A percentile compares a stretch with the other conserved stretches of the same genome.
These are phyloP conservation scores for Croton laevigatus DNA, from an alignment of 441 rosid genomes.

Conservation along the genomic window DNA sequence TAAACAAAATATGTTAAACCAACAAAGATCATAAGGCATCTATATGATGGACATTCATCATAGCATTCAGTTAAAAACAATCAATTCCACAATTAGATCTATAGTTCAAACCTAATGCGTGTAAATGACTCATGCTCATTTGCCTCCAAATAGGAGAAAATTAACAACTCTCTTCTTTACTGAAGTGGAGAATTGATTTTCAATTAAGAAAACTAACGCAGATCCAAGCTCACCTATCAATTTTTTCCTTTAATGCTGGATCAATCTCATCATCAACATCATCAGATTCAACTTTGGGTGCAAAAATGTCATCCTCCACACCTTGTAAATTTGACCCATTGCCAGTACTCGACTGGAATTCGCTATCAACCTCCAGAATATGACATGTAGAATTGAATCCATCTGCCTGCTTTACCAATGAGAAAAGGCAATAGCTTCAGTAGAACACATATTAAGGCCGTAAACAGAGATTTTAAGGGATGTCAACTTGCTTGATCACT, in stretches of 20 bases:
- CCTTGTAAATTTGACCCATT: constrained; percentile 43
- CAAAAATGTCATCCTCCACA: constrained; percentile 42
- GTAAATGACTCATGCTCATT: no score
- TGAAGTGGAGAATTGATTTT: no score
- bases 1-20: no score
- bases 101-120: no score
- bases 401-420: constrained; percentile 45
- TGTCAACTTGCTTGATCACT: no score
- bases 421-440: neutral
- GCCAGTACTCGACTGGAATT: constrained; percentile 28
- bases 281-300: constrained; percentile 55
- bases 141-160: neutral
- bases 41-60: no score
- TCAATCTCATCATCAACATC: constrained; percentile 92
- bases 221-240: constrained; percentile 58
- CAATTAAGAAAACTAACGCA: neutral
- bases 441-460: neutral
- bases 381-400: constrained; percentile 35
- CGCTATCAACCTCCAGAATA: constrained; percentile 30
- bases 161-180: neutral
- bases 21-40: no score
- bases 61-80: no score
- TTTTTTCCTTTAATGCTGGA: constrained; percentile 78
- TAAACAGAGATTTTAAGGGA: neutral
- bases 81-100: no score